Evolutionary conservation across 257 asterid genomes (phyloP), one percentile per base, ranked within the genome.

Genomic region (Vinca minor): DNA sequence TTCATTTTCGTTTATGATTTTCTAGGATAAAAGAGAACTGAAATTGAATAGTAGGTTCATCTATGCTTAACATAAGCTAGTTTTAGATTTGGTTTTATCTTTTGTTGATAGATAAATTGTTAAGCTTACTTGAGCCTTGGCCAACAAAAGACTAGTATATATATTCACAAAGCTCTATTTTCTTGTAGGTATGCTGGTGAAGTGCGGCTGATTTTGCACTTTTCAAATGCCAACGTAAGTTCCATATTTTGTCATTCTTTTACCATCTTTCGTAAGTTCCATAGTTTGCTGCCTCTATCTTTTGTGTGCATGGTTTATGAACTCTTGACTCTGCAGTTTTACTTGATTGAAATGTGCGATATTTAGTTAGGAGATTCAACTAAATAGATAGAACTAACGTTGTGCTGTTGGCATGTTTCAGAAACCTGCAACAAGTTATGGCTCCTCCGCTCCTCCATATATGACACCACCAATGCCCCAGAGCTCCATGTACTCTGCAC

Each of bases 151-250:
- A 32, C n/a, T n/a, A n/a, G n/a, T n/a, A n/a, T 41, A 36, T 41
- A 9, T 26, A 3, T 17, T 21, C n/a, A 8, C 21, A 29, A 23
- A 26, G 44, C n/a, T 34, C 23, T 46, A 6, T 61, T 70, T 67
- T 63, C 54, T 48, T 65, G 34, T 77, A 93, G 99, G 85, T 72
- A 84, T 74, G 94, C 95, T 3, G 99, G 99, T 57, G 95, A 89
- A 81, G 82, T 93, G 62, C 84, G 93, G 59, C 60, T 93, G 68
- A 89, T 93, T 73, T 76, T 93, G 93, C 94, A 89, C 81, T 85
- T 80, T 76, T 68, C 94, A 31, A 81, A 81, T 65, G 88, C 90
- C 75, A 75, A 65, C 60, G 96, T 84, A 79, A 84, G 89, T 70
- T 57, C 62, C 48, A 46, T 59, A 20, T 14, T 44, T 73, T 10